Evolutionary conservation across 2,329 filamentous ascomycete species (phyloP), one percentile per base, ranked within the genome.

Genomic region (Exophiala lecanii-corni): DNA sequence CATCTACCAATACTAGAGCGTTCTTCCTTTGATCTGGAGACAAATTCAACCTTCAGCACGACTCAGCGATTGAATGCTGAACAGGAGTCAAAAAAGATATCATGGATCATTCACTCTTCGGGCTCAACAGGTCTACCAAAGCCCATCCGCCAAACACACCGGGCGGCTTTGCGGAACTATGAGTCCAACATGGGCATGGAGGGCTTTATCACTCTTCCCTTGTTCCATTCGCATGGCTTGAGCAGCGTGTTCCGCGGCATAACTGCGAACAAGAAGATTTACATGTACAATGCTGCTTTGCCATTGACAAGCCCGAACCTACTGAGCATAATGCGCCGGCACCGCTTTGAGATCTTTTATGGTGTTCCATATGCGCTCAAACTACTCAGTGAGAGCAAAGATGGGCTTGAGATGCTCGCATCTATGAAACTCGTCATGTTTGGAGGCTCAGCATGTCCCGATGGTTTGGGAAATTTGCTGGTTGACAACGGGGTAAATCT

Each of bases 211-310:
- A 69, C 0, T 74, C 81, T 43, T 67, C 77, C 34, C 75, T 77
- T 2, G 60, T 78, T 2, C 78, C 79, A 83, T 55, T 74, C 72
- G 33, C 75, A 79, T 55, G 79, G 77, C 0, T 64, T 82, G 9
- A 74, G 70, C 39, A 74, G 71, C 36, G 58, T 79, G 0, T 76
- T 75, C 42, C 64, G 76, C 5, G 70, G 74, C 0, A 66, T 82
- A 9, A 68, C 71, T 41, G 68, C 69, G 0, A 62, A 68, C 28
- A 75, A 74, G 43, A 59, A 68, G 0, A 71, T 77, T 9, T 69
- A 72, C 40, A 55, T 81, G 32, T 76, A 73, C 56, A 81, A 76
- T 48, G 71, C 75, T 2, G 63, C 65, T 2, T 55, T 81, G 2
- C 79, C 79, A 0, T 58, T 82, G 3, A 78, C 79, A 0, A 64